Evolutionary conservation across 163 green algal genomes (phyloP), one percentile per base, ranked within the genome.

Genomic region (Botryococcus braunii): DNA sequence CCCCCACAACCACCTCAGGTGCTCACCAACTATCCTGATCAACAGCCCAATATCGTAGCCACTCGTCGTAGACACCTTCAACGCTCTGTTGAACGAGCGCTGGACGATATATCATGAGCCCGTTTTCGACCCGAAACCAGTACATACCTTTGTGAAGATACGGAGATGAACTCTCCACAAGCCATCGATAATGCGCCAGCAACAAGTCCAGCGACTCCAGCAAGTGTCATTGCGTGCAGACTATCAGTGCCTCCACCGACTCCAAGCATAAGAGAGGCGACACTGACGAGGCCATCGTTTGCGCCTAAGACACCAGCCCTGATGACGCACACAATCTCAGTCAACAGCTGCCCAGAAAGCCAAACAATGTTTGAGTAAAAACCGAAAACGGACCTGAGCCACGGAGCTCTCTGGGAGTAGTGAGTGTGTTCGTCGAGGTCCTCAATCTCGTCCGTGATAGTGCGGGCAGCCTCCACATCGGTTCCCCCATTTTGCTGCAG

Each of bases 241-340:
- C 52, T 32, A 32, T 70, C 37, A 31, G 27, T 74, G 62, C 72
- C 72, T 34, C 72, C 72, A 5, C 65, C 77, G 8, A 93, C 85
- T 32, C 88, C 90, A 60, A 96, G 77, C 82, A 96, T 88, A 36
- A 96, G 76, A 0, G 87, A 82, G 0, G 90, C 85, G 0, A 86
- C 82, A 17, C 77, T 88, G 11, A 95, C 87, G 3, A 95, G 78
- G 23, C 89, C 89, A 62, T 95, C 84, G 41, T 82, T 90, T 38
- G 85, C 84, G 3, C 85, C 88, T 47, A 95, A 69, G 0, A 95
- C 76, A 31, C 85, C 79, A 1, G 85, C 88, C 7, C n/a, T n/a
- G n/a, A n/a, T n/a, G n/a, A n/a, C n/a, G n/a, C n/a, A n/a, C n/a
- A n/a, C n/a, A n/a, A n/a, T n/a, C n/a, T n/a, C n/a, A n/a, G n/a